Base-by-base conservation (phyloP, 2,329 filamentous ascomycete genomes). In the Xylariaceae sp. region DNA sequence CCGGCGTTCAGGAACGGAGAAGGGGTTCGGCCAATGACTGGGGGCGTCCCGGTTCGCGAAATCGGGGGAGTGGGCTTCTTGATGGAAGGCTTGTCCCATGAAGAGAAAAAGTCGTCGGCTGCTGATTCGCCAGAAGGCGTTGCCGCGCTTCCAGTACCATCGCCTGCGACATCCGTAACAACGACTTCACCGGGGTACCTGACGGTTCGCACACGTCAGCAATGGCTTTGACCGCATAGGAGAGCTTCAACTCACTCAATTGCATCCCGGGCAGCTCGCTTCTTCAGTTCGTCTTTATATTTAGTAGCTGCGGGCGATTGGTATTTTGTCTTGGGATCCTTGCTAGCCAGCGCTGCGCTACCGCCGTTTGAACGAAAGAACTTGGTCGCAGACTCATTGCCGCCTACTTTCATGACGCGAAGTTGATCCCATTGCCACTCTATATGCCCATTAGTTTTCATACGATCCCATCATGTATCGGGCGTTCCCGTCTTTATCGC, bases 371-470 rank as follows among this genome's bases (percentile, higher is more conserved):
- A 87, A 74, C 96, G 91, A 78, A 97, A 99, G 78, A 90, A 99
- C 75, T 96, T 96, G 68, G 91, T 96, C 47, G 94, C 94, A 55
- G 91, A 96, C 74, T 97, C 92, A 69, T 99, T 99, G 55, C 94
- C 94, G 62, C 94, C 94, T 12, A 97, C 91, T 76, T 99, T 99
- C 92, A 99, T 97, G 55, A 92, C 74, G 50, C 94, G 88, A 57
- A 99, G 81, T 72, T 99, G 94, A 64, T 96, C 91, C 94, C 94
- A 99, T 88, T 96, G 91, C 94, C 94, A 99, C 77, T 89, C 86
- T 89, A 65, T 39, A 43, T 60, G 57, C 60, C 55, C 60, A 61
- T 71, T 59, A 71, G 62, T 53, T 26, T 41, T 42, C 47, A 40
- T 30, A 35, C 11, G 58, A 41, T 35, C 29, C 47, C 41, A 30